These are phyloP conservation scores for Solanum paucissectum DNA, from an alignment of 257 asterid genomes.

Conservation along the genomic window DNA sequence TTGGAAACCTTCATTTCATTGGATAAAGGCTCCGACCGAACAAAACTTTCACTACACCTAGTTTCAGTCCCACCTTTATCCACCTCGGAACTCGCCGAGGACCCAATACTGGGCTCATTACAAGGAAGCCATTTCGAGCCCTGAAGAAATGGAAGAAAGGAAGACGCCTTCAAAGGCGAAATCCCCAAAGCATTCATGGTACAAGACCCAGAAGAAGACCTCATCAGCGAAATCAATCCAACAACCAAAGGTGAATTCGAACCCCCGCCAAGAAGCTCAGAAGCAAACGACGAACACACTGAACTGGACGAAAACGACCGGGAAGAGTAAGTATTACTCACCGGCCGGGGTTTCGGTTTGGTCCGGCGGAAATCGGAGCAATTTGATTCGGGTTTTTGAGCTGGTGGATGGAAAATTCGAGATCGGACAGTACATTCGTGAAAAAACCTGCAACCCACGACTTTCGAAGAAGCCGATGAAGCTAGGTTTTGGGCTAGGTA, in stretches of 20 bases:
- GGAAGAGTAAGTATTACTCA: background rate
- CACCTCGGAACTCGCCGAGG: slow-evolving; percentile 22
- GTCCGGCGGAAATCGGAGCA: slow-evolving; percentile 25
- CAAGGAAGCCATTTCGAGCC: slow-evolving; percentile 81
- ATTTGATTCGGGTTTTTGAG: slow-evolving; percentile 30
- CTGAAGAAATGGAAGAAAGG: slow-evolving; percentile 42
- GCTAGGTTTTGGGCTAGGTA: slow-evolving; percentile 54
- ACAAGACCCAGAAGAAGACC: slow-evolving; percentile 31
- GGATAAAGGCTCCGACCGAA: slow-evolving; percentile 30
- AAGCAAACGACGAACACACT: slow-evolving; percentile 34
- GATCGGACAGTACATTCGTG: slow-evolving; percentile 40
- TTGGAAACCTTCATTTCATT: slow-evolving; percentile 13
- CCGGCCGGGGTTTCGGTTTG: slow-evolving; percentile 8
- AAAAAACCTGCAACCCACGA: slow-evolving; percentile 31
- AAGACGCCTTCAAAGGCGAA: slow-evolving; percentile 49
- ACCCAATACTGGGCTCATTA: slow-evolving; percentile 23
- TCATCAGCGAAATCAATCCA: slow-evolving; percentile 53
- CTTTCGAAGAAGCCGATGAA: slow-evolving; percentile 36
- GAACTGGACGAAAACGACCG: slow-evolving; percentile 10
- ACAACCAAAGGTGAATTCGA: slow-evolving; percentile 33
- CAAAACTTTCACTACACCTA: slow-evolving; percentile 1
- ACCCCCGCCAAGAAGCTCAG: slow-evolving; percentile 31
- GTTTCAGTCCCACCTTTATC: slow-evolving; percentile 47
- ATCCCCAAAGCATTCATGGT: slow-evolving; percentile 28
- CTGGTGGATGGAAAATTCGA: slow-evolving; percentile 17